Percentiles rank a stretch among this genome's conserved stretches.
Conservation (phyloP, 192 early-diverging fungal genomes). For the Dispira simplex region DNA sequence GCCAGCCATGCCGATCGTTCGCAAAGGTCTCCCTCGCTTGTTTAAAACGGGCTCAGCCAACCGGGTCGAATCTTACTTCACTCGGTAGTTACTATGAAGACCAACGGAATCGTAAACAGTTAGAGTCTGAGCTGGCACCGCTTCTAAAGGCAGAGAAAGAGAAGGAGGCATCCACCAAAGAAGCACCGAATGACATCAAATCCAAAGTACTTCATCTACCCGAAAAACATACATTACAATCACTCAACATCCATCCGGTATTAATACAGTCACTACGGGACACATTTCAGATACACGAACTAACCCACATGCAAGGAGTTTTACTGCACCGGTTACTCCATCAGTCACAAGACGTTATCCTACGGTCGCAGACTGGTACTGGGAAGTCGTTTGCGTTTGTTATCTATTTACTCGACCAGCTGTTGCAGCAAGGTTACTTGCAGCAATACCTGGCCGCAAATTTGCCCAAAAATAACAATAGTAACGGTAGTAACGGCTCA, state of each 20-base stretch:
- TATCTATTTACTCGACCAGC: background rate
- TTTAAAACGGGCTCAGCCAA: too few species aligned
- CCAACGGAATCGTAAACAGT: too few species aligned
- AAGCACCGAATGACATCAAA: too few species aligned
- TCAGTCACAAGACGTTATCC: background rate
- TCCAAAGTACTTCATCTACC: background rate
- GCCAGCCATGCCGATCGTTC: too few species aligned
- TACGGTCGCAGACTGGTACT: slow-evolving; percentile 4
- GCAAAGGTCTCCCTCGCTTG: too few species aligned
- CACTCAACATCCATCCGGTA: slow-evolving; percentile 3
- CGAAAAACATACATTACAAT: background rate
- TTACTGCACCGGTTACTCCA: background rate
- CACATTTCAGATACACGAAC: background rate
- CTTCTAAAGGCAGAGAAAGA: too few species aligned
- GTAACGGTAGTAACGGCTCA: too few species aligned
- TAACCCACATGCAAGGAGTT: slow-evolving; percentile 2
- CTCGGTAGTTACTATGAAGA: too few species aligned
- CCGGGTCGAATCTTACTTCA: too few species aligned
- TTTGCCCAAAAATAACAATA: too few species aligned
- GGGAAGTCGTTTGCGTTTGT: slow-evolving; percentile 10
- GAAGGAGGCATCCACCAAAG: too few species aligned
- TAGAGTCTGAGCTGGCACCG: too few species aligned
- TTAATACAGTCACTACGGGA: background rate
- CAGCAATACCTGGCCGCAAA: background rate
- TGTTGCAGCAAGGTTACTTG: background rate